Evolutionary conservation across 1,284 basidiomycete genomes (phyloP), one percentile per base, ranked within the genome.

Genomic region (Pascua sp.): DNA sequence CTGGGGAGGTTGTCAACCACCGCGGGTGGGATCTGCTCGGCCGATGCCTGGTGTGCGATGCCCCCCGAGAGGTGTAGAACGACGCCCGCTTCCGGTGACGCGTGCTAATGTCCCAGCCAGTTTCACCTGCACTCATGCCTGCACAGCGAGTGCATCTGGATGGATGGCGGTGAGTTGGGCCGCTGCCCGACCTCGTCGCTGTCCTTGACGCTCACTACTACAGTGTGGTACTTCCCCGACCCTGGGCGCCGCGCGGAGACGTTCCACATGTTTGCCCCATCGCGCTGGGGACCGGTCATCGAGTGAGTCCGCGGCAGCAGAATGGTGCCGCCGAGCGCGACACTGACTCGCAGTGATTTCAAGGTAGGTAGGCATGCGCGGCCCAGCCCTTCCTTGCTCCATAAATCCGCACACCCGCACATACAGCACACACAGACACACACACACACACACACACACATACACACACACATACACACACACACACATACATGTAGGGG

Each of bases 161-260:
- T 63, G 45, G 56, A 60, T 10, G 61, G 59, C 37, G 62, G 68
- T 68, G 38, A 49, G 66, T 59, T 12, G 1, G 4, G 18, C 38
- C 12, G 24, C 24, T 32, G 24, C 24, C 24, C 7, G 24, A 32
- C 24, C 24, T 32, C 24, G 24, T 32, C 24, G 24, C 7, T 7
- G 24, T 7, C 7, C 4, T 32, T 7, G 4, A 24, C 16, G 15
- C 37, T 3, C 16, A 47, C 41, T 10, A 42, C 17, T 1, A 11
- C 49, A 68, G 67, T 55, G 47, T 71, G 69, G 69, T 71, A 67
- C 63, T 68, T 71, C 41, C 69, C 69, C 11, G 67, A 71, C 39
- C 50, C 57, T 1, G 66, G 65, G 49, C 57, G 67, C 17, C 61
- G 60, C 24, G 48, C 57, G 45, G 53, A 60, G 10, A 67, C 61